Evolutionary conservation across 768 basidiomycete genomes (phyloP).

Genomic region (Dentipellis fragilis): DNA sequence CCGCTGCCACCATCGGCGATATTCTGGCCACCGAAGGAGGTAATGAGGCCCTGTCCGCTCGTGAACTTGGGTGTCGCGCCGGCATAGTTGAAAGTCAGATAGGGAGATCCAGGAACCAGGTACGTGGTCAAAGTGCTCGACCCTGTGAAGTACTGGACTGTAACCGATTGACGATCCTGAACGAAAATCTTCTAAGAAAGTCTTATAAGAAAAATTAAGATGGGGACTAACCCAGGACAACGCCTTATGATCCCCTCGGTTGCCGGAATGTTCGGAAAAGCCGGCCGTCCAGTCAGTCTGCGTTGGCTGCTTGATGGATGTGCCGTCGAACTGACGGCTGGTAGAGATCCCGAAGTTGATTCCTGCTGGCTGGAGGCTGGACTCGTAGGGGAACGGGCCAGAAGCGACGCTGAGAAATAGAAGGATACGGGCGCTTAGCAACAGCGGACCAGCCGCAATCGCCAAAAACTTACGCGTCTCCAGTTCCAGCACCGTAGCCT

Average conservation of each 20-base stretch:
- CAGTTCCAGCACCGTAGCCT: slow-evolving; percentile 21
- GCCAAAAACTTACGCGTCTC: slow-evolving; percentile 14
- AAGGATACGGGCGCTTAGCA: background rate
- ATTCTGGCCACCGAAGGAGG: slow-evolving; percentile 19
- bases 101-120: slow-evolving; percentile 25
- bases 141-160: slow-evolving; percentile 25
- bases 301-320: slow-evolving; percentile 22
- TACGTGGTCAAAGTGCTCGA: slow-evolving; percentile 23
- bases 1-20: slow-evolving; percentile 16
- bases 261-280: slow-evolving; percentile 24
- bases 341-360: slow-evolving; percentile 24
- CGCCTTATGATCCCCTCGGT: slow-evolving; percentile 22
- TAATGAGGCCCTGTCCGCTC: slow-evolving; percentile 21
- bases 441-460: background rate
- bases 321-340: slow-evolving; percentile 22
- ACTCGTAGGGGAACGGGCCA: slow-evolving; percentile 26
- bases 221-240: slow-evolving; percentile 20
- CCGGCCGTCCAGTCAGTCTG: slow-evolving; percentile 25
- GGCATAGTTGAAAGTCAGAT: slow-evolving; percentile 23
- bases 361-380: slow-evolving; percentile 16
- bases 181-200: background rate
- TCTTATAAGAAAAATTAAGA: no score
- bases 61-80: slow-evolving; percentile 23
- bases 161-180: slow-evolving; percentile 26
- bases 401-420: slow-evolving; percentile 16